Evolutionary conservation across 2,329 filamentous ascomycete genomes (phyloP), one percentile per base, ranked within the genome.

Genomic region (Helotiales sp.): DNA sequence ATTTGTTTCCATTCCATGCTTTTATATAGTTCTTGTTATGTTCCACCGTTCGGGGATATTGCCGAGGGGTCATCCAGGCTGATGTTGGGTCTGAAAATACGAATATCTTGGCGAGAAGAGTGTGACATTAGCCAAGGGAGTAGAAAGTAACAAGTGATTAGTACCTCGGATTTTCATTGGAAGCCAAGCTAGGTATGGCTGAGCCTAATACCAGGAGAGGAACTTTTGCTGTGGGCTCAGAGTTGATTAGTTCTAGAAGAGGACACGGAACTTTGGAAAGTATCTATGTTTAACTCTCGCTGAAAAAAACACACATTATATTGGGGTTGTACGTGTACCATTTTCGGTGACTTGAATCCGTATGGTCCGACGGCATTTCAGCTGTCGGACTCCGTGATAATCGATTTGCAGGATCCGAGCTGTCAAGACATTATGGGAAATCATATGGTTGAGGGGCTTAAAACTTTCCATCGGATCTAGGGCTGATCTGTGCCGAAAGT

Each of bases 141-240:
- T 37, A 15, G 40, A 15, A 50, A 37, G 10, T 22, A 61, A 26
- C 20, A 37, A 61, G 28, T 61, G 28, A 49, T 61, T 4, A 32
- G 15, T 59, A 58, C 54, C 52, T 54, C 40, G 26, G 54, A 59
- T 40, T 50, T 37, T 59, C 15, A 60, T 52, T 64, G 52, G 62
- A 57, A 15, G 62, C 54, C 62, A 64, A 64, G 62, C 40, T 45
- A 59, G 22, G 32, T 28, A 58, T 54, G 62, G 62, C 62, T 64
- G 62, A 64, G 54, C 40, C 57, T 59, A 50, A 64, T 50, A 45
- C 13, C 15, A 52, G n/a, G 28, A 15, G n/a, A 28, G 17, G 40
- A 34, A 52, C 13, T 50, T 17, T 50, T 11, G 20, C 45, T 32
- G 45, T 40, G 26, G 17, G 28, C 49, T 37, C 52, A 57, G 20